Conservation (phyloP, 345 rosid genomes). For the Sonneratia caseolaris region DNA sequence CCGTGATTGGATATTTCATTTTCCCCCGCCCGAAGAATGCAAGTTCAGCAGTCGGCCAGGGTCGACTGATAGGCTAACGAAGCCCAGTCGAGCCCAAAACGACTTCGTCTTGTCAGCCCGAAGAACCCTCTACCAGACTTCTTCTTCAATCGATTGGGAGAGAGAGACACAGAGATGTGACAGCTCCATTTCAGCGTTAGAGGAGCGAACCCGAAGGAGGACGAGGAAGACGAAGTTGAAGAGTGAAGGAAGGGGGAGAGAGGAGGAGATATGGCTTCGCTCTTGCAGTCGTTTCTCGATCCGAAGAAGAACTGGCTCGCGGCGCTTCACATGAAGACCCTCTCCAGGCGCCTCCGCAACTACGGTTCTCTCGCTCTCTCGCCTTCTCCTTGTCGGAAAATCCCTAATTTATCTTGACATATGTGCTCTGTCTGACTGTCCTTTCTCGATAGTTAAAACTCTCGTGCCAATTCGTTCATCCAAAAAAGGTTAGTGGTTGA, state of each 20-base stretch:
- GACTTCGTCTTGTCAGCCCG: no score
- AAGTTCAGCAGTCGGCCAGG: no score
- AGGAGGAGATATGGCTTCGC: conserved; percentile 30
- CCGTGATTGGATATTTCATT: no score
- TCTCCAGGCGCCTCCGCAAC: conserved; percentile 54
- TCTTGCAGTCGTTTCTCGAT: conserved; percentile 38
- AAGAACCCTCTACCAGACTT: no score
- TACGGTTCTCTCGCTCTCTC: conserved; percentile 36
- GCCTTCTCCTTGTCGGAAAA: not conserved
- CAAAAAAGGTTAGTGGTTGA: not conserved
- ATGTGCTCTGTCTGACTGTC: not conserved
- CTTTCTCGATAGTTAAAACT: not conserved
- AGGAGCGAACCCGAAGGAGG: not conserved
- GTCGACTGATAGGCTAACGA: no score
- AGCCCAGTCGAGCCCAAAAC: no score
- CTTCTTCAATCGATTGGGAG: not conserved
- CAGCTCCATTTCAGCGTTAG: not conserved
- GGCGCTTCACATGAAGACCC: conserved; percentile 55
- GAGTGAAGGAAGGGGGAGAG: not conserved
- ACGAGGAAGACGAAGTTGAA: not conserved
- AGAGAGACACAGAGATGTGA: not conserved
- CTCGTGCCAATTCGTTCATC: not conserved
- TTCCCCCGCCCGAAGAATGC: no score
- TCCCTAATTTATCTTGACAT: not conserved
- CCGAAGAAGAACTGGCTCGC: conserved; percentile 76